Percentiles rank a stretch among this genome's conserved stretches.
Conservation (phyloP, 75 land plant species). For the Picea glauca region DNA sequence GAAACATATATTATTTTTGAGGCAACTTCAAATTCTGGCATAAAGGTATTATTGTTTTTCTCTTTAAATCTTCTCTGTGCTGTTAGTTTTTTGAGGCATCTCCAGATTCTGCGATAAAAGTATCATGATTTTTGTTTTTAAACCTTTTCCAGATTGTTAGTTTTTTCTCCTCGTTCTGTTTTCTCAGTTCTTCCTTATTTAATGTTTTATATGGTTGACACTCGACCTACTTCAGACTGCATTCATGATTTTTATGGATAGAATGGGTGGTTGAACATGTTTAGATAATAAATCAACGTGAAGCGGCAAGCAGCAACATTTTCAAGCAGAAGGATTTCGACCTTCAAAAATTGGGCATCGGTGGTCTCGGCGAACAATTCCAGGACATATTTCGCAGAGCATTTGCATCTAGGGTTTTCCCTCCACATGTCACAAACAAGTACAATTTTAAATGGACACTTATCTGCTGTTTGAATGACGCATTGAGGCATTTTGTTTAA, state of each 20-base stretch:
- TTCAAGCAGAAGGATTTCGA: conserved; percentile 92
- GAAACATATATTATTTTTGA: conserved; percentile 81
- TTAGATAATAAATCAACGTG: conserved; percentile 90
- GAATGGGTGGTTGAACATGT: neutral
- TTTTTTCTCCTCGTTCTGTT: neutral
- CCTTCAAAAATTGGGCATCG: conserved; percentile 88
- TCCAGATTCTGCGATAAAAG: conserved; percentile 76
- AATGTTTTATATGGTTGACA: neutral
- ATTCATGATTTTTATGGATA: neutral
- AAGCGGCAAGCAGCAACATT: conserved; percentile 79
- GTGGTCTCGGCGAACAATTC: conserved; percentile 88
- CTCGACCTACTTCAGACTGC: neutral
- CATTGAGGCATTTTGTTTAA: neutral
- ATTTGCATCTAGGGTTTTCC: conserved; percentile 98
- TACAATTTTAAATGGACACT: conserved; percentile 15
- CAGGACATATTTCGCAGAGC: conserved; percentile 97
- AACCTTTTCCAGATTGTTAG: neutral
- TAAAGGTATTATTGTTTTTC: conserved; percentile 54
- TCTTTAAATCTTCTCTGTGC: neutral
- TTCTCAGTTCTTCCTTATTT: conserved; percentile 8
- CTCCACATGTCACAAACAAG: conserved; percentile 88
- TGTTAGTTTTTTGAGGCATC: conserved; percentile 1
- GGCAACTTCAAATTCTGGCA: conserved; percentile 65
- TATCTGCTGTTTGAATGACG: neutral
- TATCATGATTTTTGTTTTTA: conserved; percentile 8